These are phyloP conservation scores for Pseudogymnoascus verrucosus DNA, from an alignment of 2,329 filamentous ascomycete species.

Conservation along the genomic window DNA sequence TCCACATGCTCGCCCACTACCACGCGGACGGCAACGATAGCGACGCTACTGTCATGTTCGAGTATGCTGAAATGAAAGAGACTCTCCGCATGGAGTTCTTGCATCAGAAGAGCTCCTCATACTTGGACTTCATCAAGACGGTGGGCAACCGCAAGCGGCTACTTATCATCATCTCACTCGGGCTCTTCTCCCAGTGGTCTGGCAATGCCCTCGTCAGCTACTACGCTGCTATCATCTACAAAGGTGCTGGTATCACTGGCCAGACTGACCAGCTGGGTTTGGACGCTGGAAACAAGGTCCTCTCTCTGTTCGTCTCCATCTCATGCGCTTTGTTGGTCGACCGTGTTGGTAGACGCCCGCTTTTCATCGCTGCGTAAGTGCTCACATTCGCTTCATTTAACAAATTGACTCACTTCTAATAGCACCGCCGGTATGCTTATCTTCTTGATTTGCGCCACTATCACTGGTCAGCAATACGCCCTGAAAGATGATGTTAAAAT, in stretches of 20 bases:
- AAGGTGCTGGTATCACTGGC: slow-evolving; percentile 49
- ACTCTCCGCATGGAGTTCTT: slow-evolving; percentile 22
- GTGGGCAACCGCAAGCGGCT: slow-evolving; percentile 57
- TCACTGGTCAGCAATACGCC: slow-evolving; percentile 36
- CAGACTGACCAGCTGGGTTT: slow-evolving; percentile 15
- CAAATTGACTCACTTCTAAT: slow-evolving; percentile 9
- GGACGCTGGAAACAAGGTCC: neutral
- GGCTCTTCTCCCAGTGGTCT: slow-evolving; percentile 60
- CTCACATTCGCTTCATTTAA: neutral
- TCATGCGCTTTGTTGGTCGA: slow-evolving; percentile 45
- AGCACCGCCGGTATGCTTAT: slow-evolving; percentile 30
- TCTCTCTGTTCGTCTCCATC: slow-evolving; percentile 36
- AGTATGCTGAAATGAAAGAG: slow-evolving; percentile 29
- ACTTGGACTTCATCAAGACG: slow-evolving; percentile 43
- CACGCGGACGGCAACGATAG: slow-evolving; percentile 47
- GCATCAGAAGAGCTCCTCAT: slow-evolving; percentile 42
- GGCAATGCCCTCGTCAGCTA: slow-evolving; percentile 62
- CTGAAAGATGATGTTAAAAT: slow-evolving; percentile 20
- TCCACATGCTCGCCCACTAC: slow-evolving; percentile 44
- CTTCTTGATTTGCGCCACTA: slow-evolving; percentile 41
- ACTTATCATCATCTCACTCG: slow-evolving; percentile 52
- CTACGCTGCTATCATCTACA: slow-evolving; percentile 56
- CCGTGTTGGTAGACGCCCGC: slow-evolving; percentile 44
- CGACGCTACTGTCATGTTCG: slow-evolving; percentile 40
- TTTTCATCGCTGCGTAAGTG: slow-evolving; percentile 36